A percentile compares a stretch with the other conserved stretches of the same genome.
Conservation (phyloP, 768 basidiomycete species). For the Psilocybe subaeruginosa region DNA sequence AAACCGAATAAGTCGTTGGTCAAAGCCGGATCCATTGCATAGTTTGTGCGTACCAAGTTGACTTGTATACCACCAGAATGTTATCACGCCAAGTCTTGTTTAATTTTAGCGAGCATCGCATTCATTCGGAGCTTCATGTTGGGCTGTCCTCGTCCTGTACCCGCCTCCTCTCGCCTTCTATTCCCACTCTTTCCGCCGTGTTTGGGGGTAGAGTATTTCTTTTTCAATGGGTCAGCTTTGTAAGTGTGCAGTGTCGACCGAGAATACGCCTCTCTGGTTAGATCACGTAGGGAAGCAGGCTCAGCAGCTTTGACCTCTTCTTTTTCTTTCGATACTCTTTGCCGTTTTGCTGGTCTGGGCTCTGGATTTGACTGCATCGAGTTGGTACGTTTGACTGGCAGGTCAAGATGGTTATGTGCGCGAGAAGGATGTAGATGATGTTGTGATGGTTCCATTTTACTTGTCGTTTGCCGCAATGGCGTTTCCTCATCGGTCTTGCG, state of each 20-base stretch:
- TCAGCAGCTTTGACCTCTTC: slow-evolving; percentile 23
- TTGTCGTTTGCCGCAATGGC: neutral
- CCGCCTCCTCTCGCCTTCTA: slow-evolving; percentile 28
- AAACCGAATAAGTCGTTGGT: too few relatives aligned
- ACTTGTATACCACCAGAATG: neutral
- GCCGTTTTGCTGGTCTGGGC: slow-evolving; percentile 15
- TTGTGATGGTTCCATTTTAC: neutral
- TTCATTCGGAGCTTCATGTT: slow-evolving; percentile 89
- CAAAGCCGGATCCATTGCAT: too few relatives aligned
- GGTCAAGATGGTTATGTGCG: slow-evolving; percentile 28
- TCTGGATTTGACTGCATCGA: slow-evolving; percentile 5
- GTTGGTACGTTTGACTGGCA: slow-evolving; percentile 18
- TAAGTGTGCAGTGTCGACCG: slow-evolving; percentile 57
- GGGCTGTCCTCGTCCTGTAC: slow-evolving; percentile 48
- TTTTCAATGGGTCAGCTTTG: slow-evolving; percentile 48
- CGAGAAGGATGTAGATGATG: slow-evolving; percentile 28
- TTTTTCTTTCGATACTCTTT: slow-evolving; percentile 20
- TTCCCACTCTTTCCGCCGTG: slow-evolving; percentile 11
- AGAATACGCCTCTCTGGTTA: slow-evolving; percentile 66
- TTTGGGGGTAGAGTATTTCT: slow-evolving; percentile 13
- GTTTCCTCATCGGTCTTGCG: neutral
- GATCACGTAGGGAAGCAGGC: slow-evolving; percentile 53
- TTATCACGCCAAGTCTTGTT: slow-evolving; percentile 52
- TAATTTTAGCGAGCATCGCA: slow-evolving; percentile 84
- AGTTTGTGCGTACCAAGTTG: neutral